These are phyloP conservation scores for Termitomyces sp. DNA, from an alignment of 768 basidiomycete species.

Conservation along the genomic window DNA sequence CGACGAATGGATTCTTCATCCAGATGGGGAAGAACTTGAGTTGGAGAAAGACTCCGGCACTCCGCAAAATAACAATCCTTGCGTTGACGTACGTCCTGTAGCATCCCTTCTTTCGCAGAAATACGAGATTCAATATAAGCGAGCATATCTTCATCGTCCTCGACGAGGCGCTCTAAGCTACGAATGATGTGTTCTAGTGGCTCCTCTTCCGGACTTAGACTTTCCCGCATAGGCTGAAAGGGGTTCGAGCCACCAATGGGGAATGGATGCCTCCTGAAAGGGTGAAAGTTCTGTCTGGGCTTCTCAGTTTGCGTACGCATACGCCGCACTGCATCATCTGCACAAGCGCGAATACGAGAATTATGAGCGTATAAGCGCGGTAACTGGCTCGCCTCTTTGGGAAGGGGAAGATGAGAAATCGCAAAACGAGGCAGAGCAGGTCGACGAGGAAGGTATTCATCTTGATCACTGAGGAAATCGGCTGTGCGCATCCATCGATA, in stretches of 20 bases:
- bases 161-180: neutral
- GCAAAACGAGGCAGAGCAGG: neutral
- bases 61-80: neutral
- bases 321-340: neutral
- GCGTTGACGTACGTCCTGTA: neutral
- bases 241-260: constrained; percentile 1
- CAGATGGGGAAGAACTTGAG: neutral
- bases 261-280: neutral
- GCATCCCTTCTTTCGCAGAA: neutral
- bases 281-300: neutral
- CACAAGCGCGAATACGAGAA: neutral
- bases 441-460: neutral
- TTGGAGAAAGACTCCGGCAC: neutral
- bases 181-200: neutral
- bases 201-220: neutral
- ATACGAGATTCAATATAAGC: neutral
- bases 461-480: neutral
- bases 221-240: neutral
- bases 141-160: constrained; percentile 4
- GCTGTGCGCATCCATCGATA: neutral
- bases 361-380: neutral
- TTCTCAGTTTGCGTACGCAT: neutral
- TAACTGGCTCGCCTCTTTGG: neutral
- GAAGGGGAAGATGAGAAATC: neutral
- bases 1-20: neutral